Percentiles rank a stretch among this genome's conserved stretches.
phyloP scores from a whole-genome alignment of 441 rosid species.

The Croton laevigatus region DNA sequence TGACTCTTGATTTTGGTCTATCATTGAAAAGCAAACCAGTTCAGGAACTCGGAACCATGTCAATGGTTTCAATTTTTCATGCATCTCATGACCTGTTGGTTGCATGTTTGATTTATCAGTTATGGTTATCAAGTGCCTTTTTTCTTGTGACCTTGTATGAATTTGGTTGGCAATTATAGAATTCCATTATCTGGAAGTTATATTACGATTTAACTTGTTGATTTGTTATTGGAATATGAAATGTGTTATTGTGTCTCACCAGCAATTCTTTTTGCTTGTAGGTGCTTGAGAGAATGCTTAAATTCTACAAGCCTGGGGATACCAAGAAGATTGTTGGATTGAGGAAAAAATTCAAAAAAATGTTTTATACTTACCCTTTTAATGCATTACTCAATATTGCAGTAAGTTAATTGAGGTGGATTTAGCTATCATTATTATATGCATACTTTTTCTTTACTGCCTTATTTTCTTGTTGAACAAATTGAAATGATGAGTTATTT shows the following conservation, averaged over 20 bases:
- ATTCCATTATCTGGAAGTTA: constrained; percentile 6
- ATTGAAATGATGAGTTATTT: neutral
- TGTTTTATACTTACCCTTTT: constrained; percentile 55
- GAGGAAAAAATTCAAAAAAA: constrained; percentile 39
- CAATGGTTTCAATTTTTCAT: too few relatives aligned
- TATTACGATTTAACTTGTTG: neutral
- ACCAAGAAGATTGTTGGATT: constrained; percentile 27
- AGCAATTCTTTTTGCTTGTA: constrained; percentile 32
- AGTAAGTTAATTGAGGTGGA: constrained; percentile 51
- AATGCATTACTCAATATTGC: constrained; percentile 85
- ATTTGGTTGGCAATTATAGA: constrained; percentile 4
- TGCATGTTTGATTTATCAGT: neutral
- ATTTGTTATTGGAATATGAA: neutral
- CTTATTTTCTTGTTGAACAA: neutral
- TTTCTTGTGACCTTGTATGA: neutral
- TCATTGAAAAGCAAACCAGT: too few relatives aligned
- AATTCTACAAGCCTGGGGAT: constrained; percentile 44
- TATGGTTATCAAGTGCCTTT: neutral
- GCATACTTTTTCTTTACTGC: neutral
- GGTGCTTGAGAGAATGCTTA: constrained; percentile 73
- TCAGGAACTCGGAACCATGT: too few relatives aligned
- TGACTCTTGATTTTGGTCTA: too few relatives aligned
- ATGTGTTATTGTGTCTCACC: constrained; percentile 6
- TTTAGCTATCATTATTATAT: neutral
- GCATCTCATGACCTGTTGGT: too few relatives aligned